Evolutionary conservation across 805 yeast species (phyloP).

Genomic region (Yarrowia osloensis): DNA sequence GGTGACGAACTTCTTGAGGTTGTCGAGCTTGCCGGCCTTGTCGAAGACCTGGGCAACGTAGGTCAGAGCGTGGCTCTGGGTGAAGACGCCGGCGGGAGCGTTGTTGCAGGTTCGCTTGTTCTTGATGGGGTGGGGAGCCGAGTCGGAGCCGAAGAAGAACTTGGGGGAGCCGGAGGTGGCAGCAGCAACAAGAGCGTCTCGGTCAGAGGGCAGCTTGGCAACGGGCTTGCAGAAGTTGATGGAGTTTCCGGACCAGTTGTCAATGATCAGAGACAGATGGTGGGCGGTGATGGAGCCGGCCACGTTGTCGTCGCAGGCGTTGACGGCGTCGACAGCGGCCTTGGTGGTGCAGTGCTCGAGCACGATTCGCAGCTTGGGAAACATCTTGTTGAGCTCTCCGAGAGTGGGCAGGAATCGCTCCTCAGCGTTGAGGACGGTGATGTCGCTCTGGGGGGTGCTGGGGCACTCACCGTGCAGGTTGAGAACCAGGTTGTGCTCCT

Average conservation of each 20-base stretch:
- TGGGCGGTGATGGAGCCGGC: constrained; percentile 97
- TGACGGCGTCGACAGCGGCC: constrained; percentile 79
- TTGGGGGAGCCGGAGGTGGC: constrained; percentile 90
- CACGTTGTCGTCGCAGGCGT: constrained; percentile 69
- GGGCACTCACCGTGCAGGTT: constrained; percentile 98
- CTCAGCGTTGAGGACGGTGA: constrained; percentile 93
- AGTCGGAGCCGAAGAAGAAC: constrained; percentile 95
- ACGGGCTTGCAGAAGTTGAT: constrained; percentile 97
- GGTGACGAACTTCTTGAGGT: constrained; percentile 71
- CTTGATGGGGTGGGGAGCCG: constrained; percentile 92
- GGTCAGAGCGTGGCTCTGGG: constrained; percentile 79
- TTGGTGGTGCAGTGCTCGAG: constrained; percentile 94
- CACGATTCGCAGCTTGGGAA: constrained; percentile 83
- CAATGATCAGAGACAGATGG: constrained; percentile 84
- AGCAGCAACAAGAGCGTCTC: constrained; percentile 76
- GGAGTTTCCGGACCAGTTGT: constrained; percentile 96
- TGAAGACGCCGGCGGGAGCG: constrained; percentile 97
- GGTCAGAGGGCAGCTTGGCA: constrained; percentile 87
- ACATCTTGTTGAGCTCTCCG: constrained; percentile 70
- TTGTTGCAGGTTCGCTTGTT: constrained; percentile 75
- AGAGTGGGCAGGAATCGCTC: constrained; percentile 89
- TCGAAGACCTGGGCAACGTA: constrained; percentile 89
- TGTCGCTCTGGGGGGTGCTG: constrained; percentile 48
- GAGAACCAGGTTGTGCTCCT: constrained; percentile 71
- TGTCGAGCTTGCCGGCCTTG: constrained; percentile 59